A percentile compares a stretch with the other conserved stretches of the same genome.
Evolutionary conservation across 2,329 filamentous ascomycete species (phyloP).

Genomic region (Pestalotiopsis sp.): DNA sequence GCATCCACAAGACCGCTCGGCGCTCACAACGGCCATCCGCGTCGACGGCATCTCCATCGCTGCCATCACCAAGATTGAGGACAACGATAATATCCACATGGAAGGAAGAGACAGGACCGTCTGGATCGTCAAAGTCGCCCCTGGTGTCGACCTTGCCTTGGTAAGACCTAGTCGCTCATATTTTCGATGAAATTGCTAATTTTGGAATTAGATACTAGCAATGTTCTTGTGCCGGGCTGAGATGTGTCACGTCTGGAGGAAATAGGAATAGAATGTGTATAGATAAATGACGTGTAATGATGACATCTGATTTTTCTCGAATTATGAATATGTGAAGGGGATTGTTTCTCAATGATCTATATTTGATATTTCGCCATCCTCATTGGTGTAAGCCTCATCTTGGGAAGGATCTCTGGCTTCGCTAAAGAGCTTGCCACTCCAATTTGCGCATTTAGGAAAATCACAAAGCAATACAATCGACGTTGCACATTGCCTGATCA

Average conservation of each 20-base stretch:
- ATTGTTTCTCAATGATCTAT: too few relatives aligned
- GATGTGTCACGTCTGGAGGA: slow-evolving; percentile 14
- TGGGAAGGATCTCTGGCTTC: too few relatives aligned
- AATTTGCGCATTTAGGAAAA: too few relatives aligned
- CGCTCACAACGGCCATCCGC: not conserved
- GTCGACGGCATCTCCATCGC: slow-evolving; percentile 10
- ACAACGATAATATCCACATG: not conserved
- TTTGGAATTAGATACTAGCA: not conserved
- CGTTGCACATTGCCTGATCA: too few relatives aligned
- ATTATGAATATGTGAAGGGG: too few relatives aligned
- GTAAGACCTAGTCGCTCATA: not conserved
- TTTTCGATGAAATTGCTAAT: not conserved
- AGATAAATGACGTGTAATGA: too few relatives aligned
- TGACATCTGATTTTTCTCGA: too few relatives aligned
- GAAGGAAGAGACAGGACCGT: slow-evolving; percentile 9
- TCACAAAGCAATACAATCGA: too few relatives aligned
- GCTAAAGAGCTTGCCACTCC: too few relatives aligned
- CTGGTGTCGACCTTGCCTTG: slow-evolving; percentile 15
- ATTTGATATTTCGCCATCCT: too few relatives aligned
- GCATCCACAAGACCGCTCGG: slow-evolving; percentile 7
- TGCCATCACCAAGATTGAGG: slow-evolving; percentile 12
- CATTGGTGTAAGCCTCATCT: too few relatives aligned
- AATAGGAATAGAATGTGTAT: not conserved
- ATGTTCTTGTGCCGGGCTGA: slow-evolving; percentile 15
- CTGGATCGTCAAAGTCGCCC: slow-evolving; percentile 15